phyloP scores from a whole-genome alignment of 257 asterid genomes.

The Rehmannia glutinosa region DNA sequence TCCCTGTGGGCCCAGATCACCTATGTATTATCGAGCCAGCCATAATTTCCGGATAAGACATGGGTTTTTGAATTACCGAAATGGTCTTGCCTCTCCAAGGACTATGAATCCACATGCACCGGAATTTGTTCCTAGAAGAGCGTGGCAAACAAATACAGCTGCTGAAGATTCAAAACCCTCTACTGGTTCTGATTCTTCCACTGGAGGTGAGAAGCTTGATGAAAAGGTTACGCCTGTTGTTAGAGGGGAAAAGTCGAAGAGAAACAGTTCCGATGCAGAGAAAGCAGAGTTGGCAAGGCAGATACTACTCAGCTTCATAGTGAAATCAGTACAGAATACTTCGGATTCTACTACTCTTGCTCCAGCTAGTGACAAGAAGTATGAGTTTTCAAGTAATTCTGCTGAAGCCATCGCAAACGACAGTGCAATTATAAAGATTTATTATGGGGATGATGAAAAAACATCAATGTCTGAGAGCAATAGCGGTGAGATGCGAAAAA shows the following conservation, averaged over 20 bases:
- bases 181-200: slow-evolving; percentile 33
- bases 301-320: slow-evolving; percentile 84
- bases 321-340: slow-evolving; percentile 72
- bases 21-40: slow-evolving; percentile 63
- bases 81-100: slow-evolving; percentile 35
- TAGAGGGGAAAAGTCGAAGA: slow-evolving; percentile 45
- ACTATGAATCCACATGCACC: slow-evolving; percentile 95
- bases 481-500: slow-evolving; percentile 24
- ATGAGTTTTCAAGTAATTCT: slow-evolving; percentile 42
- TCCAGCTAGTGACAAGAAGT: slow-evolving; percentile 39
- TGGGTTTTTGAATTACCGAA: slow-evolving; percentile 53
- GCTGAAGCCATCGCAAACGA: slow-evolving; percentile 80
- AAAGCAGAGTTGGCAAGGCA: slow-evolving; percentile 89
- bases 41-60: slow-evolving; percentile 49
- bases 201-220: slow-evolving; percentile 40
- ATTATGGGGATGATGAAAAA: slow-evolving; percentile 53
- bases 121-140: slow-evolving; percentile 69
- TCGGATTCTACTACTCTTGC: slow-evolving; percentile 45
- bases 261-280: slow-evolving; percentile 50
- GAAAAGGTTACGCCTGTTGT: slow-evolving; percentile 31
- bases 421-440: slow-evolving; percentile 66
- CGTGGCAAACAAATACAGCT: slow-evolving; percentile 43
- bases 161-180: slow-evolving; percentile 47
- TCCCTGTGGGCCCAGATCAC: slow-evolving; percentile 91
- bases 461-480: slow-evolving; percentile 23